Conservation (phyloP, 1,284 basidiomycete species). For the Fomes fomentarius region DNA sequence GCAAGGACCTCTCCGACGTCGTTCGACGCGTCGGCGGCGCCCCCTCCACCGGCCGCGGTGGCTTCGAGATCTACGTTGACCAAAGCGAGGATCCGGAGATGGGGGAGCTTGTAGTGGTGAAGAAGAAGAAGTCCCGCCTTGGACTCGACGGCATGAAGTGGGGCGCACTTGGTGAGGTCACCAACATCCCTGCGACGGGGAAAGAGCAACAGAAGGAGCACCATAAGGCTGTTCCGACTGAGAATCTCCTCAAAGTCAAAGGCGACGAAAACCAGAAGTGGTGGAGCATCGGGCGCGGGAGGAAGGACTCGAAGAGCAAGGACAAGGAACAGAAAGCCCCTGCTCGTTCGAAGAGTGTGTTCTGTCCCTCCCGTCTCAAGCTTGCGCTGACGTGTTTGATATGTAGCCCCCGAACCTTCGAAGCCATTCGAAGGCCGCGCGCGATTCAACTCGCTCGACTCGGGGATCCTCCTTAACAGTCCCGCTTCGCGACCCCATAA, state of each 20-base stretch:
- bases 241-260: constrained; percentile 49
- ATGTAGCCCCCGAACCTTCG: constrained; percentile 50
- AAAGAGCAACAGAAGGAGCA: constrained; percentile 32
- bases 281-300: constrained; percentile 76
- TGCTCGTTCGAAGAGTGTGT: constrained; percentile 49
- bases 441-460: constrained; percentile 69
- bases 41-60: constrained; percentile 45
- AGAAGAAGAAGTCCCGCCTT: constrained; percentile 76
- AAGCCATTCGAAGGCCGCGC: constrained; percentile 40
- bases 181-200: constrained; percentile 49
- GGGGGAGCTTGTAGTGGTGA: constrained; percentile 71
- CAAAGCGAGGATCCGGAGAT: constrained; percentile 64
- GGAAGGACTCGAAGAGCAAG: constrained; percentile 60
- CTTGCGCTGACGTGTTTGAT: neutral
- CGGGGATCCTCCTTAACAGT: constrained; percentile 50
- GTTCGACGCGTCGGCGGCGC: constrained; percentile 56
- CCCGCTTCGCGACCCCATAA: constrained; percentile 21
- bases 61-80: constrained; percentile 78
- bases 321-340: constrained; percentile 43
- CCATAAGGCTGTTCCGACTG: constrained; percentile 25
- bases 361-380: neutral
- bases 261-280: constrained; percentile 68
- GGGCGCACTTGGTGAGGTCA: constrained; percentile 58
- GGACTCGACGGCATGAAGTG: constrained; percentile 66
- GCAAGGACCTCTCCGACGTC: constrained; percentile 63